Evolutionary conservation across 2,329 filamentous ascomycete genomes (phyloP), one percentile per base, ranked within the genome.

Genomic region (Bipolaris bicolor): DNA sequence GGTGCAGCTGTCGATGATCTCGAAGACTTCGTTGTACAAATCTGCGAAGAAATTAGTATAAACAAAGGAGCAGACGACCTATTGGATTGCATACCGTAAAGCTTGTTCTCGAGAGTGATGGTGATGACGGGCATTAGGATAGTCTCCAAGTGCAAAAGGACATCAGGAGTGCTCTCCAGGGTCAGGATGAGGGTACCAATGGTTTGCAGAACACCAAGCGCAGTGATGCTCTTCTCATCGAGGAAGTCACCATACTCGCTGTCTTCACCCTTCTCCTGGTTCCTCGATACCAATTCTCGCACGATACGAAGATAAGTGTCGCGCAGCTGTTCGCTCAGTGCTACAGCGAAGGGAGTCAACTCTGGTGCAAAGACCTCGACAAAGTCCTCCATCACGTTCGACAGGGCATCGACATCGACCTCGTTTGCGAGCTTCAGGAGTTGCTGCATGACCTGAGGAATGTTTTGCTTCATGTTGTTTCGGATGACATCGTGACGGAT

Each of bases 361-460:
- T 99, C 95, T 2, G 92, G 86, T n/a, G 95, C 94, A 73, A 99
- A 99, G 2, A 98, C 93, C 77, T 99, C 95, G 44, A 99, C 95
- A 73, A 99, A 99, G 73, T 99, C 95, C 78, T 99, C 95, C 95
- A 99, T 99, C 37, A 99, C 95, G 71, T 98, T 98, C 20, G 95
- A 94, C 39, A 99, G 83, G 5, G 95, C 93, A 77, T 99, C 95
- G 46, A 99, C 94, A 73, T 99, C 95, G 57, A 96, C 95, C 78
- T 99, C 95, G 73, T 99, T 99, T 26, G 95, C 94, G 55, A 99
- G 82, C 80, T 98, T 98, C 52, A 99, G 84, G 13, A 99, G 84
- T 78, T 99, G 94, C 79, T 98, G 96, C 95, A 99, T 99, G 71
- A 99, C 98, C 71, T 96, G 96, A 15, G 95, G 93, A 65, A 99